Evolutionary conservation across 2,329 filamentous ascomycete genomes (phyloP), one percentile per base, ranked within the genome.

Genomic region (Sporothrix inflata): DNA sequence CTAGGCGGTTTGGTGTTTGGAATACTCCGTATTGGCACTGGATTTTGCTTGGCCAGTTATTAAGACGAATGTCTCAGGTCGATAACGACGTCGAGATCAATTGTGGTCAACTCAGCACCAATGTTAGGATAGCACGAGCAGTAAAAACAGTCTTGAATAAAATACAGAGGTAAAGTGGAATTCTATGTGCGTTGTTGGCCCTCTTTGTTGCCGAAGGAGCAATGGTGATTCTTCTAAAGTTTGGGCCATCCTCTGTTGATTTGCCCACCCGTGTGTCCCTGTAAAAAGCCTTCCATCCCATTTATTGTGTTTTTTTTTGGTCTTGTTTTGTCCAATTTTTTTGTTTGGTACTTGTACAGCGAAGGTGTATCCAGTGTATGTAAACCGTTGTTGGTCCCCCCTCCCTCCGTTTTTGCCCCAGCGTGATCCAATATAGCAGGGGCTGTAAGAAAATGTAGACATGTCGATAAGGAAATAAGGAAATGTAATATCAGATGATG

Each of bases 331-430:
- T 49, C 38, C 34, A 1, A 45, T 68, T 71, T 66, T 51, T n/a
- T 30, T 47, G 6, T 47, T 61, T 51, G 40, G 21, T 70, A 70
- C 21, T 49, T 63, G 68, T 70, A 70, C 68, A 66, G 63, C 51
- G n/a, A 61, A 34, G 16, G 57, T 69, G 67, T 49, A 61, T 70
- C 68, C 68, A 61, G 68, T 70, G 42, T 61, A 24, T 40, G 9
- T 16, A 49, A 49, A 27, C 63, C 21, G 42, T 6, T 45, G 11
- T 19, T 47, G 30, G 45, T 12, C 11, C 51, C 40, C 45, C 30
- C 42, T n/a, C 8, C 24, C 27, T 12, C 67, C 38, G 9, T n/a
- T 51, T 21, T 61, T 60, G 61, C 42, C 61, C 24, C 19, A 19
- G 38, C 40, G 45, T 70, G 40, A 63, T 63, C 42, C 69, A 24